Percentiles rank a stretch among this genome's conserved stretches.
phyloP scores from a whole-genome alignment of 768 basidiomycete species.

The Cyclocybe cylindracea region DNA sequence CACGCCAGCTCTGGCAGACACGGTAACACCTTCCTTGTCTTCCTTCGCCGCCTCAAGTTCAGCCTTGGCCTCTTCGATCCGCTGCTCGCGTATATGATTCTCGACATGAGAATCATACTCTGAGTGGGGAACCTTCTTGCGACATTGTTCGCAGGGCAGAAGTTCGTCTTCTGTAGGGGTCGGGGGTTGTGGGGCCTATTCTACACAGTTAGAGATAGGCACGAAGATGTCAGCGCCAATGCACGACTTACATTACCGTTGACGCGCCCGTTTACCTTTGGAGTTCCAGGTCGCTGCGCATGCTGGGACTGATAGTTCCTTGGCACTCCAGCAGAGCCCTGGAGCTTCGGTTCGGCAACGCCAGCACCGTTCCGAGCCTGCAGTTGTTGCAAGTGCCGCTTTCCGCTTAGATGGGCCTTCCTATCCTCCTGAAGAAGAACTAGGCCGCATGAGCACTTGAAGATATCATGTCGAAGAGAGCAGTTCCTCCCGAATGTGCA shows the following conservation, averaged over 20 bases:
- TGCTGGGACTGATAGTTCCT: no score
- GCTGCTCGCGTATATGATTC: slow-evolving; percentile 28
- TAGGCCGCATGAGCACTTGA: slow-evolving; percentile 35
- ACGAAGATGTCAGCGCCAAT: no score
- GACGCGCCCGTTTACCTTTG: no score
- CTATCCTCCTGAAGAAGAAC: slow-evolving; percentile 21
- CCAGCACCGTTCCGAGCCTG: slow-evolving; percentile 1
- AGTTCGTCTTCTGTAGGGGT: slow-evolving; percentile 7
- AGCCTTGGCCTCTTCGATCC: slow-evolving; percentile 26
- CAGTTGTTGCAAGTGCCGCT: slow-evolving; percentile 24
- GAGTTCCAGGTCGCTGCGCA: no score
- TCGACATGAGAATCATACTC: slow-evolving; percentile 29
- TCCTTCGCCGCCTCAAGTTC: slow-evolving; percentile 41
- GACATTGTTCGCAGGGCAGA: slow-evolving; percentile 24
- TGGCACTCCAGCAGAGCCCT: neutral
- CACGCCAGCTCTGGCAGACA: slow-evolving; percentile 39
- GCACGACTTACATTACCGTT: no score
- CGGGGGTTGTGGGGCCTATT: neutral
- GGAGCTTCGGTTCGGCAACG: neutral
- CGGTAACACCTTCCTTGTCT: slow-evolving; percentile 48
- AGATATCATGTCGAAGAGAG: slow-evolving; percentile 34
- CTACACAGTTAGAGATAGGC: neutral
- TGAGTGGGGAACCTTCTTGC: slow-evolving; percentile 18
- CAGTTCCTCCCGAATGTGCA: slow-evolving; percentile 31
- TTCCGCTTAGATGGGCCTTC: slow-evolving; percentile 28